Evolutionary conservation across 2,329 filamentous ascomycete genomes (phyloP).

Genomic region (Aspergillus aculeatinus): DNA sequence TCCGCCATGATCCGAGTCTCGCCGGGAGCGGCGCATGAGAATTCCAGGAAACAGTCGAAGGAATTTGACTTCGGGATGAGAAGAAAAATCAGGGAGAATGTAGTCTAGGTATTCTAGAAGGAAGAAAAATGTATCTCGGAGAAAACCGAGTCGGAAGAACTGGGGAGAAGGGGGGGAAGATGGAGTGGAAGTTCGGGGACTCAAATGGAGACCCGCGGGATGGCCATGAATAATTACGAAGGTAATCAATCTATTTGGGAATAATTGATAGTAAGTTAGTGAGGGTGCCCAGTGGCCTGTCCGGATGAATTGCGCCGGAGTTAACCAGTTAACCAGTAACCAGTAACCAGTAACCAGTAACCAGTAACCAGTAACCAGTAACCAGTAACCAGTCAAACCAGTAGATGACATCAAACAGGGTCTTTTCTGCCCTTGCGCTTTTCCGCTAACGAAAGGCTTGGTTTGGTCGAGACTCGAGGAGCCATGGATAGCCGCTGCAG

Average conservation of each 20-base stretch:
- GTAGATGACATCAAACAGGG: slow-evolving; percentile 5
- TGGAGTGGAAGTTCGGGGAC: not conserved
- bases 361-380: slow-evolving; percentile 5
- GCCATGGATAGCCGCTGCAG: not conserved
- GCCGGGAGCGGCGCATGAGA: slow-evolving; percentile 25
- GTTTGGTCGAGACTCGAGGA: not conserved
- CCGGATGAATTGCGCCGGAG: not conserved
- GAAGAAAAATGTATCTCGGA: no score
- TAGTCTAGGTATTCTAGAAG: not conserved
- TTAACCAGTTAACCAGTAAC: slow-evolving; percentile 1
- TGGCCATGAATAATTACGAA: not conserved
- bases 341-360: not conserved
- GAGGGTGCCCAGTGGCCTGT: not conserved
- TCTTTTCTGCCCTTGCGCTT: not conserved
- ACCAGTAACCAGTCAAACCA: not conserved
- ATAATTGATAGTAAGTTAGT: no score
- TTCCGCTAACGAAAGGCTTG: not conserved
- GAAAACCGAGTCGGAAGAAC: not conserved
- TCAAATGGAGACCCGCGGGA: not conserved
- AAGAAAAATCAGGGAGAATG: not conserved
- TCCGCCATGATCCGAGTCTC: slow-evolving; percentile 32
- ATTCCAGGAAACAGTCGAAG: not conserved
- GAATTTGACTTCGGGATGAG: not conserved
- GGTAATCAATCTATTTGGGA: not conserved
- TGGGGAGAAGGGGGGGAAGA: not conserved